Base-by-base conservation (phyloP, 768 basidiomycete genomes). In the Sutorius australiensis region DNA sequence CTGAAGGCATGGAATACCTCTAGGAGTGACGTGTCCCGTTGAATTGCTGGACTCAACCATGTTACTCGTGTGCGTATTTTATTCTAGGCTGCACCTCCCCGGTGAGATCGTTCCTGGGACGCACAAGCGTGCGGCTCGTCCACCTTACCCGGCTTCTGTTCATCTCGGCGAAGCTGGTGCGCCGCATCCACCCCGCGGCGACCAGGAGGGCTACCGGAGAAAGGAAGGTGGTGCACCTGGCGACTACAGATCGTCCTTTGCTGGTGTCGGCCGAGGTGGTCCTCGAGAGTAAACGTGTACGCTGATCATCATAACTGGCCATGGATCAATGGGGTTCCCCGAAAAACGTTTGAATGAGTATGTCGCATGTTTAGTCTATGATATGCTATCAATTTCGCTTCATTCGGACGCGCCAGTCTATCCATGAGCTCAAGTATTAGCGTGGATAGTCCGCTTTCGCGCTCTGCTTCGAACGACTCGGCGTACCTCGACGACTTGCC, bases 1-100 rank as follows among this genome's bases (percentile, higher is more conserved):
- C 92, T 48, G 97, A 98, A 74, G 97, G 97, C 67, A 87, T 98
- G 59, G 93, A 95, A 63, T 95, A 89, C 77, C 89, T 98, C 73
- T 87, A 95, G 59, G 93, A 95, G 75, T 94, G 87, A 79, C 81
- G 58, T 48, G 70, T 61, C 53, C 38, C n/a, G 3, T 11, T 11
- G 42, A 7, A n/a, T 42, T 5, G 11, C 14, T 11, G 5, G 17
- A 12, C 30, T 19, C n/a, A 24, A 13, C 8, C 16, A 44, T 16
- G 34, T 2, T 34, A 9, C 37, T 57, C n/a, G 51, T 13, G 16
- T 9, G 16, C 7, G 1, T 8, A 27, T 28, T 10, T 16, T 31
- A 16, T 51, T 4, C 24, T 58, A 93, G 90, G 89, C 83, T 97
- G 52, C 92, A 97, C 77, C 87, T 98, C 61, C 95, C 94, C 47